Conservation (phyloP, 768 basidiomycete species). For the Lentinula sp. region DNA sequence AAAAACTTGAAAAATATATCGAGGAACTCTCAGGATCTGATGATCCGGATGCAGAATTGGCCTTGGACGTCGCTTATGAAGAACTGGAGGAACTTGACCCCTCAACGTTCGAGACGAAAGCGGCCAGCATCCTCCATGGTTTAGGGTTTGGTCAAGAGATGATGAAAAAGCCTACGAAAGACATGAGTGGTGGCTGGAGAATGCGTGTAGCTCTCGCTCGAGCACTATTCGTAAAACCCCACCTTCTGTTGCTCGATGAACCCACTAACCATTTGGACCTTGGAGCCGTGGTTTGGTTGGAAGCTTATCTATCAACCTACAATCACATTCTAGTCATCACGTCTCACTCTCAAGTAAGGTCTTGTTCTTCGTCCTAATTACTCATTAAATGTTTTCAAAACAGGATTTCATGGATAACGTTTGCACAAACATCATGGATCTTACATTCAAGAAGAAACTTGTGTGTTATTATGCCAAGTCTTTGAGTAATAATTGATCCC, state of each 20-base stretch:
- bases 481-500: conserved; percentile 79
- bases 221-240: conserved; percentile 94
- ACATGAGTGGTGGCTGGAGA: conserved; percentile 99
- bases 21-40: conserved; percentile 92
- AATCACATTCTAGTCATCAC: conserved; percentile 98
- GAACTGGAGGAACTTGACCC: conserved; percentile 98
- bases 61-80: conserved; percentile 87
- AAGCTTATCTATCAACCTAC: conserved; percentile 96
- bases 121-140: conserved; percentile 94
- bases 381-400: conserved; percentile 69
- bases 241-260: conserved; percentile 91
- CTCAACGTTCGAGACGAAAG: conserved; percentile 91
- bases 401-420: conserved; percentile 43
- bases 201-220: conserved; percentile 98
- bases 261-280: conserved; percentile 92
- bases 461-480: conserved; percentile 96
- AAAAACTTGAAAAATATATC: conserved; percentile 86
- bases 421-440: conserved; percentile 98
- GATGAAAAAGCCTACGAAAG: conserved; percentile 97
- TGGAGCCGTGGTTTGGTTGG: conserved; percentile 97
- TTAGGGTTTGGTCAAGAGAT: conserved; percentile 85
- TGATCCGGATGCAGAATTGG: conserved; percentile 70
- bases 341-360: conserved; percentile 93
- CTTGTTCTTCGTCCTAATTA: conserved; percentile 94
- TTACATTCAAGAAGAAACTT: conserved; percentile 87